Percentiles rank a stretch among this genome's conserved stretches.
phyloP scores from a whole-genome alignment of 176 grass and related monocot genomes.

The Triticum aestivum region DNA sequence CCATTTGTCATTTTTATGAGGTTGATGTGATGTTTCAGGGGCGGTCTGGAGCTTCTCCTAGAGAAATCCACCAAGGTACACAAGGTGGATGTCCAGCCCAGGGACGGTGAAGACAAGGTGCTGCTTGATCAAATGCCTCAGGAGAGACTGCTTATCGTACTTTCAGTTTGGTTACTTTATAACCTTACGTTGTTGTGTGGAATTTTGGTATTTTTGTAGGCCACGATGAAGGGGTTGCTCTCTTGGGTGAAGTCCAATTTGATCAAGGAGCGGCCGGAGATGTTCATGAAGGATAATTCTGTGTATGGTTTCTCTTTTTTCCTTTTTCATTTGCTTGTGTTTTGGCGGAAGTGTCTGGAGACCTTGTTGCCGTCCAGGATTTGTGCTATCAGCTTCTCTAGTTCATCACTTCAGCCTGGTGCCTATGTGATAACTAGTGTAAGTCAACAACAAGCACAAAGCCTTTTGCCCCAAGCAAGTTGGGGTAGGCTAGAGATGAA shows the following conservation, averaged over 20 bases:
- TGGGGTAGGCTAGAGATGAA: background rate
- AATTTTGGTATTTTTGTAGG: constrained; percentile 23
- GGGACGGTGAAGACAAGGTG: constrained; percentile 50
- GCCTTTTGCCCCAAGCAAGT: background rate
- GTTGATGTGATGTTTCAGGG: constrained; percentile 36
- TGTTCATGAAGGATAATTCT: constrained; percentile 86
- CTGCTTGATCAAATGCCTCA: background rate
- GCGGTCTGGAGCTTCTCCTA: constrained; percentile 81
- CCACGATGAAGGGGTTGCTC: constrained; percentile 54
- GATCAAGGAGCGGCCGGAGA: constrained; percentile 94
- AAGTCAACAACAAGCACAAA: background rate
- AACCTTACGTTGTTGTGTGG: background rate
- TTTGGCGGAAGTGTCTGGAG: background rate
- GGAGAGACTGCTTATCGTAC: background rate
- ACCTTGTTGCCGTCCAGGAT: background rate
- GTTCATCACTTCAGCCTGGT: background rate
- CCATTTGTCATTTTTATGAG: background rate
- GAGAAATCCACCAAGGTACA: constrained; percentile 79
- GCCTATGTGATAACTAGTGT: background rate
- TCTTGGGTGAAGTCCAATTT: constrained; percentile 80
- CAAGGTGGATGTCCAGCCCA: constrained; percentile 55
- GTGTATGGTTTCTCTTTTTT: constrained; percentile 50
- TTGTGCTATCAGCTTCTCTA: background rate
- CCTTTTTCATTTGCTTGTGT: background rate
- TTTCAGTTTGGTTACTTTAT: background rate